A percentile compares a stretch with the other conserved stretches of the same genome.
These are phyloP conservation scores for Penicillium digitatum DNA, from an alignment of 2,329 filamentous ascomycete species.

Conservation along the genomic window DNA sequence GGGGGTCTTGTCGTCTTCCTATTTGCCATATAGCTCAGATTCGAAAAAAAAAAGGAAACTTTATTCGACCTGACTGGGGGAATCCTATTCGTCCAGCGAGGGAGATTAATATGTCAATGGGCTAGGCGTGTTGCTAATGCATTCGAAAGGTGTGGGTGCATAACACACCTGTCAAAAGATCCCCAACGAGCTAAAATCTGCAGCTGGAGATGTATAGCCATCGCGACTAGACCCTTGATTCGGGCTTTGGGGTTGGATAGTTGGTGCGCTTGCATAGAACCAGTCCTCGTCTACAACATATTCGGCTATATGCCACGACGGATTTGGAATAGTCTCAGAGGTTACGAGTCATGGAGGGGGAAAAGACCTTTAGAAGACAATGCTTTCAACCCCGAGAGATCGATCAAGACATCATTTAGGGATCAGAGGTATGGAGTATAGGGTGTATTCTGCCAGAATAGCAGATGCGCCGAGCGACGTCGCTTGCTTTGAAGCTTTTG, in stretches of 20 bases:
- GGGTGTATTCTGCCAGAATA: too few species aligned
- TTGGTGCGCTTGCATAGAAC: neutral
- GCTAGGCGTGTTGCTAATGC: constrained; percentile 14
- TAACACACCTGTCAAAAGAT: constrained; percentile 13
- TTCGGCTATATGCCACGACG: neutral
- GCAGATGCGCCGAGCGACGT: neutral
- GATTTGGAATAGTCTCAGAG: neutral
- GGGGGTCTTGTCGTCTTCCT: neutral
- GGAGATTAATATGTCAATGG: neutral
- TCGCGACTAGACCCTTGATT: neutral
- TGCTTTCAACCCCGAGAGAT: neutral
- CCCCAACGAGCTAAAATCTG: constrained; percentile 10
- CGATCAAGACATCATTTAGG: neutral
- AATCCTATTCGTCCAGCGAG: neutral
- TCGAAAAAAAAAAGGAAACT: constrained; percentile 12
- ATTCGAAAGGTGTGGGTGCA: constrained; percentile 8
- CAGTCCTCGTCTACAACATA: neutral
- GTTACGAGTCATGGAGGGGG: neutral
- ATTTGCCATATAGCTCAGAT: constrained; percentile 10
- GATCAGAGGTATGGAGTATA: too few species aligned
- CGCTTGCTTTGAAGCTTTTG: neutral
- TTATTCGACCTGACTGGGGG: neutral
- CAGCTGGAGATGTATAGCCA: neutral
- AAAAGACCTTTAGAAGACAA: neutral
- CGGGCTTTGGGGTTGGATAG: neutral